These are phyloP conservation scores for Sphagnum fallax DNA, from an alignment of 228 moss, liverwort and hornwort species.

Conservation along the genomic window DNA sequence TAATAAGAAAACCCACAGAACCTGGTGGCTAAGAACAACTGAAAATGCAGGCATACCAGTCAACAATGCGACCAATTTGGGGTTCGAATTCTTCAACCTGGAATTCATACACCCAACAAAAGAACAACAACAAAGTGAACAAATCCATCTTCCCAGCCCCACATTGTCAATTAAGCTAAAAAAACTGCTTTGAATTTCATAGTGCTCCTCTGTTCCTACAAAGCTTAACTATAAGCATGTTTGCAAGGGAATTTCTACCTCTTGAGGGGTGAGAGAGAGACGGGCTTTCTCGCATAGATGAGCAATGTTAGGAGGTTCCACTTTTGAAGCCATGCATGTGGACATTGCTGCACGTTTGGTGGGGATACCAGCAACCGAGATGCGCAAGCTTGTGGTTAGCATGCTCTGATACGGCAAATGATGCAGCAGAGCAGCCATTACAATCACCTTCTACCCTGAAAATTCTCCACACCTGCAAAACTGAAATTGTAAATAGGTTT, in stretches of 20 bases:
- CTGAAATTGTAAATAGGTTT: no score
- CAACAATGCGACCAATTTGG: slow-evolving; percentile 77
- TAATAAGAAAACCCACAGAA: no score
- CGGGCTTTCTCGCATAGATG: slow-evolving; percentile 90
- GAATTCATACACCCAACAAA: slow-evolving; percentile 4
- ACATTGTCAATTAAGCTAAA: neutral
- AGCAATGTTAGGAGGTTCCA: slow-evolving; percentile 63
- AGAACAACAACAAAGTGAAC: neutral
- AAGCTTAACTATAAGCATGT: neutral
- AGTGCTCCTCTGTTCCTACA: neutral
- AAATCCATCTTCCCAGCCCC: neutral
- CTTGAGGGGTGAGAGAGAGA: slow-evolving; percentile 61
- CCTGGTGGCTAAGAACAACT: no score
- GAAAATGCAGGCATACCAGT: slow-evolving; percentile 42
- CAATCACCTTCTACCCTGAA: no score
- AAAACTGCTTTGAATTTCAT: neutral
- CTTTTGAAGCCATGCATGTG: slow-evolving; percentile 36
- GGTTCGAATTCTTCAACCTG: slow-evolving; percentile 79
- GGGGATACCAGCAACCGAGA: slow-evolving; percentile 18
- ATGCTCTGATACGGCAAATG: neutral
- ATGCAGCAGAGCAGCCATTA: no score
- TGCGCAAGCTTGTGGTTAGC: slow-evolving; percentile 18
- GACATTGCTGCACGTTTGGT: slow-evolving; percentile 16
- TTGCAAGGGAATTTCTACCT: slow-evolving; percentile 28
- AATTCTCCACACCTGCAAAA: no score